A percentile compares a stretch with the other conserved stretches of the same genome.
Evolutionary conservation across 441 rosid genomes (phyloP).

Genomic region (Pelargonium fulgidum): DNA sequence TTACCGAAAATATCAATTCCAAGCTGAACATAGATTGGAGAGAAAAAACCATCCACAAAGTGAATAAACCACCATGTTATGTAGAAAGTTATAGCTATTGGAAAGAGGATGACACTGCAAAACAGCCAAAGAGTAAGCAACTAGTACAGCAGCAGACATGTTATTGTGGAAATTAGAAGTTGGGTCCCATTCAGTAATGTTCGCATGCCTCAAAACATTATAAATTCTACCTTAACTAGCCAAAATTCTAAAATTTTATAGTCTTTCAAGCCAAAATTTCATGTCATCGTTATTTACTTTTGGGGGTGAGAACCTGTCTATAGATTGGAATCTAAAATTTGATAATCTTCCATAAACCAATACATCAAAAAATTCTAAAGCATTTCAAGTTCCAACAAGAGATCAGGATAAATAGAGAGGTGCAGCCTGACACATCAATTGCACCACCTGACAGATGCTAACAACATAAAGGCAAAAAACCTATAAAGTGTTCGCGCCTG

Average conservation of each 20-base stretch:
- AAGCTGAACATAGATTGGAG: slow-evolving; percentile 34
- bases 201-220: background rate
- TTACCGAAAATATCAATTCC: slow-evolving; percentile 40
- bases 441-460: background rate
- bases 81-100: slow-evolving; percentile 38
- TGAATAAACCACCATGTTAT: slow-evolving; percentile 35
- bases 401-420: background rate
- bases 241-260: background rate
- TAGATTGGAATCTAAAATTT: background rate
- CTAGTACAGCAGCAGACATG: slow-evolving; percentile 9
- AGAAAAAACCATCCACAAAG: slow-evolving; percentile 43
- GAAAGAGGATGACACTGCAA: slow-evolving; percentile 42
- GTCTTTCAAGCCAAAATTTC: background rate
- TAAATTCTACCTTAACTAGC: background rate
- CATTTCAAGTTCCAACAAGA: background rate
- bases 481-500: background rate
- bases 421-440: background rate
- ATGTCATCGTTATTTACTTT: background rate
- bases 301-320: background rate
- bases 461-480: background rate
- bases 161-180: background rate
- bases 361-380: background rate
- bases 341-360: background rate
- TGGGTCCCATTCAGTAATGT: background rate
- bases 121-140: slow-evolving; percentile 24